Base-by-base conservation (phyloP, 768 basidiomycete genomes). In the Tephrocybe sp. region DNA sequence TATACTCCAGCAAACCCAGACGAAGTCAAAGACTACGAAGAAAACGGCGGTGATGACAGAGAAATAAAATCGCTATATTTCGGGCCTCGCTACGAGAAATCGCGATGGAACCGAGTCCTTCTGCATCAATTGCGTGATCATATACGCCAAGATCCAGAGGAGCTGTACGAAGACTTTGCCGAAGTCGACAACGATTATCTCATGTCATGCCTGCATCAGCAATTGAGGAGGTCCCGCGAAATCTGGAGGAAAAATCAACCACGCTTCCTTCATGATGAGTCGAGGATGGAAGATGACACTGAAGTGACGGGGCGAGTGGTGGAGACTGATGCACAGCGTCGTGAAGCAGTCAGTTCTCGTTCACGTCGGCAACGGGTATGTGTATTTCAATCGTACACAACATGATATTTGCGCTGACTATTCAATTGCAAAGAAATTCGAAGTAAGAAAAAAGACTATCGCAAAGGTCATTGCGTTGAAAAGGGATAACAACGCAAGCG, bases 151-250 rank as follows among this genome's bases (percentile, higher is more conserved):
- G 41, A 30, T 9, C n/a, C n/a, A n/a, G 27, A 41, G 15, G 19
- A 25, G 3, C 6, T 23, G 21, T 19, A 33, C 3, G 48, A 41
- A 41, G 37, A 39, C 3, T 39, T 56, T 16, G 47, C 51, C 0
- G 43, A 53, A 6, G 47, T 56, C 4, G 21, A 37, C 1, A 27
- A 30, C 3, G 38, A 30, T 2, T 55, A 55, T 41, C 10, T 51
- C 1, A 18, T 15, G 15, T 42, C 23, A 11, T 15, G 29, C 9
- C 29, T 56, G 10, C 23, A 19, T 23, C 31, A 22, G n/a, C 42
- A 42, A 2, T 44, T 56, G n/a, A 47, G 50, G 16, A 18, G 40
- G 5, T 41, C 51, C 1, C 27, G 52, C 10, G 47, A 56, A 16
- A 40, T 24, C n/a, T 53, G 47, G 55, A 43, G 36, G 15, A 3